Evolutionary conservation across 2,329 filamentous ascomycete genomes (phyloP).

Genomic region (Ophiostoma quercus): DNA sequence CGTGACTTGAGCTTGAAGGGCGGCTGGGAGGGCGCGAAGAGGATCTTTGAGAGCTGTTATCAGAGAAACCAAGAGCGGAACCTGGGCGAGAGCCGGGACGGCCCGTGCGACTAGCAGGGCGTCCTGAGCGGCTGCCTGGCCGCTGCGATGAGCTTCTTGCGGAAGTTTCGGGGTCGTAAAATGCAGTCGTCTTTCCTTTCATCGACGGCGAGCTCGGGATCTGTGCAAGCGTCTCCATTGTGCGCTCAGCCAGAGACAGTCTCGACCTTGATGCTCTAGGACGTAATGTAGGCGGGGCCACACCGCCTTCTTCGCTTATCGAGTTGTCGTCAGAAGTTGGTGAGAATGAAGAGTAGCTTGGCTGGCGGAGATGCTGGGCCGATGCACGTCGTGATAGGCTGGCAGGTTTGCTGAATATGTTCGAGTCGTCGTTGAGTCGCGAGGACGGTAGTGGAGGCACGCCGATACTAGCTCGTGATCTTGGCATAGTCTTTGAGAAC

Average conservation of each 20-base stretch:
- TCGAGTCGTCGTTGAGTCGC: slow-evolving; percentile 17
- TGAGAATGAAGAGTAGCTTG: slow-evolving; percentile 21
- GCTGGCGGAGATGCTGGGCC: slow-evolving; percentile 19
- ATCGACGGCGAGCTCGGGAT: slow-evolving; percentile 72
- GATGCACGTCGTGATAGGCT: slow-evolving; percentile 25
- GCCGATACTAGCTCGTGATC: slow-evolving; percentile 11
- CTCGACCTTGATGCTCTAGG: slow-evolving; percentile 31
- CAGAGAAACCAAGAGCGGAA: slow-evolving; percentile 56
- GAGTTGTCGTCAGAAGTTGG: slow-evolving; percentile 11
- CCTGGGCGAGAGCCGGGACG: slow-evolving; percentile 42
- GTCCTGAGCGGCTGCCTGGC: slow-evolving; percentile 36
- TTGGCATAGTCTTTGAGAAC: slow-evolving; percentile 20
- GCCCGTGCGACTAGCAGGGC: slow-evolving; percentile 17
- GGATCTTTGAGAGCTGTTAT: slow-evolving; percentile 47
- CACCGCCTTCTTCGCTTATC: not conserved
- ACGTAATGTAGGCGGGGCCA: not conserved
- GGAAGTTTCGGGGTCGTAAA: slow-evolving; percentile 62
- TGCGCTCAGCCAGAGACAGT: slow-evolving; percentile 72
- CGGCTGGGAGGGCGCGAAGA: slow-evolving; percentile 49
- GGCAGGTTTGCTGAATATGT: slow-evolving; percentile 21
- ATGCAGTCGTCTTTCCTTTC: slow-evolving; percentile 61
- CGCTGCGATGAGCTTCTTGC: slow-evolving; percentile 49
- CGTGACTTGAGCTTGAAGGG: slow-evolving; percentile 49
- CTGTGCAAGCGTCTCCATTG: slow-evolving; percentile 74
- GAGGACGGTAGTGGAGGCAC: slow-evolving; percentile 1